Evolutionary conservation across 768 basidiomycete species (phyloP).

Genomic region (Harrya chromipes): DNA sequence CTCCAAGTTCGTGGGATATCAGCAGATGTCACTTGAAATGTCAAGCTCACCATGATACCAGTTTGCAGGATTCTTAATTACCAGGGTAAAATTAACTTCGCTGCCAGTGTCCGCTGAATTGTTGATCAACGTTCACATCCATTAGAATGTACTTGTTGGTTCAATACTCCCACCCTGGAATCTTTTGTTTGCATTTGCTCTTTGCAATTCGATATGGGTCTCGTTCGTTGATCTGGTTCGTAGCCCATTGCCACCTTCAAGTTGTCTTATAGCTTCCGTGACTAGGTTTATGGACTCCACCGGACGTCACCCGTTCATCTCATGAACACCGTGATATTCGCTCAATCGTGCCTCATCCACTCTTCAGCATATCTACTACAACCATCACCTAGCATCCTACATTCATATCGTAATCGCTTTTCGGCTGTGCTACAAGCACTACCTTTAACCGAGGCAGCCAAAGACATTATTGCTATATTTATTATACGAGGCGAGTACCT

Average conservation of each 20-base stretch:
- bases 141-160: conserved; percentile 19
- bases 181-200: conserved; percentile 16
- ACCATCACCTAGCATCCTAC: conserved; percentile 1
- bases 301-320: conserved; percentile 14
- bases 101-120: neutral
- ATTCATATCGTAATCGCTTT: conserved; percentile 7
- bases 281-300: conserved; percentile 25
- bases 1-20: conserved; percentile 33
- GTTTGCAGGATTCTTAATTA: conserved; percentile 34
- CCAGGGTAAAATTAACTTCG: conserved; percentile 16
- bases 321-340: conserved; percentile 25
- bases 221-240: conserved; percentile 26
- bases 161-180: neutral
- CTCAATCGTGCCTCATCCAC: conserved; percentile 19
- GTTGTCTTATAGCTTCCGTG: neutral
- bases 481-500: conserved; percentile 25
- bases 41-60: conserved; percentile 13
- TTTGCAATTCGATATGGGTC: conserved; percentile 21
- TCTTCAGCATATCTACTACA: conserved; percentile 12
- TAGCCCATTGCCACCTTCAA: neutral
- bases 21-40: neutral
- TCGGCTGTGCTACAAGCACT: conserved; percentile 6
- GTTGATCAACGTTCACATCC: neutral
- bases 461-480: conserved; percentile 15
- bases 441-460: conserved; percentile 17